These are phyloP conservation scores for Nidularia pulvinata DNA, from an alignment of 768 basidiomycete genomes.

Conservation along the genomic window DNA sequence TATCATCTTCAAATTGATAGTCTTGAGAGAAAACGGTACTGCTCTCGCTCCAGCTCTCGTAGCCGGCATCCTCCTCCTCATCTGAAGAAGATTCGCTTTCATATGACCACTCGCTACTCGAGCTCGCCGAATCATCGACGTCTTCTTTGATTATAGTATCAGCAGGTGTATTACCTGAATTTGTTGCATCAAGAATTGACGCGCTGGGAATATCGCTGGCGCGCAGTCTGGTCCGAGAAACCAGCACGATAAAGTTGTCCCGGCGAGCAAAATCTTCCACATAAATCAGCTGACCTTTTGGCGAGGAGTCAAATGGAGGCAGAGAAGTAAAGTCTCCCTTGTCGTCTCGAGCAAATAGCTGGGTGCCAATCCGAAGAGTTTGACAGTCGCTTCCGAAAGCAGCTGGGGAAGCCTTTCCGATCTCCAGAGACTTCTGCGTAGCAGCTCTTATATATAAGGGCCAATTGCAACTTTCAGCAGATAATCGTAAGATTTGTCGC, in stretches of 20 bases:
- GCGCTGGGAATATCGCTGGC: background rate
- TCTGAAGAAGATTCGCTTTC: background rate
- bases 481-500: background rate
- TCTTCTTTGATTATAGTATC: background rate
- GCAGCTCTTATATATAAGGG: background rate
- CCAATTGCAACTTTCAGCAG: background rate
- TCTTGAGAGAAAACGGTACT: conserved; percentile 3
- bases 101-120: background rate
- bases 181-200: background rate
- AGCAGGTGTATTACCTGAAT: background rate
- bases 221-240: background rate
- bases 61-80: background rate
- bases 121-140: background rate
- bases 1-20: conserved; percentile 1
- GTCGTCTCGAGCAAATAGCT: conserved; percentile 2
- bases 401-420: background rate
- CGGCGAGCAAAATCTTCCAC: conserved; percentile 1
- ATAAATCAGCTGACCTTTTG: background rate
- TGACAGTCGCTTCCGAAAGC: conserved; percentile 3
- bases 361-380: conserved; percentile 4
- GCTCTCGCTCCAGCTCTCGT: conserved; percentile 4
- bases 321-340: background rate
- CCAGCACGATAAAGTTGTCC: background rate
- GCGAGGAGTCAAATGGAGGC: background rate
- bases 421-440: background rate